Evolutionary conservation across 116 monocot genomes (phyloP), one percentile per base, ranked within the genome.

Genomic region (Cymodocea nodosa): DNA sequence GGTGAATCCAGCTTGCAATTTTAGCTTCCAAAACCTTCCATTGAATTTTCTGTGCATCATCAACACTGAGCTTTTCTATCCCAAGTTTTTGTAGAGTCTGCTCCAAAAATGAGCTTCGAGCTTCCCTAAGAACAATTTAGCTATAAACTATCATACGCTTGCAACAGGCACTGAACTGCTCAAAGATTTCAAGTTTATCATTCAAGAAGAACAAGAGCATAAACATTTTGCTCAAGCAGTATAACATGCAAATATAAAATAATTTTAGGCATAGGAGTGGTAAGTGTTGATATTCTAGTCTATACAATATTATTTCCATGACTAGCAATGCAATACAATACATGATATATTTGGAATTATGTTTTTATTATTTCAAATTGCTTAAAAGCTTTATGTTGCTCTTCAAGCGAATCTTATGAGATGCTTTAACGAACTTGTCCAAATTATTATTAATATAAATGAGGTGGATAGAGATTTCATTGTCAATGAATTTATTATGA

Each of bases 1-100:
- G 83, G 53, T 84, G 83, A 35, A 84, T 97, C 97, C 97, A 97
- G 57, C 87, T 84, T 64, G 80, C 82, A 67, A 97, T 97, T 82
- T 91, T 97, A 10, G 81, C 79, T 73, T 91, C 86, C 53, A 97
- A 70, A 55, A 71, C 70, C 68, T 91, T 85, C 88, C 97, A 91
- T 24, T 79, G 77, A 88, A 97, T 85, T 75, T 88, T 91, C 63
- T 90, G 87, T 18, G 91, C 84, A 59, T 88, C 92, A 59, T 91
- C 97, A 81, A 78, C 82, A 69, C 71, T 82, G 30, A 91, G 80
- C 65, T 80, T 97, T 74, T 97, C 92, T 53, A 91, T 85, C 63
- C 88, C 88, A 69, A 97, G 70, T 60, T 80, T 85, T 61, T 68
- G 75, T 58, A 97, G 76, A 56, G 82, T 91, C 71, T 70, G 63